A percentile compares a stretch with the other conserved stretches of the same genome.
Conservation (phyloP, 129 eudicot genomes). For the Apium graveolens region DNA sequence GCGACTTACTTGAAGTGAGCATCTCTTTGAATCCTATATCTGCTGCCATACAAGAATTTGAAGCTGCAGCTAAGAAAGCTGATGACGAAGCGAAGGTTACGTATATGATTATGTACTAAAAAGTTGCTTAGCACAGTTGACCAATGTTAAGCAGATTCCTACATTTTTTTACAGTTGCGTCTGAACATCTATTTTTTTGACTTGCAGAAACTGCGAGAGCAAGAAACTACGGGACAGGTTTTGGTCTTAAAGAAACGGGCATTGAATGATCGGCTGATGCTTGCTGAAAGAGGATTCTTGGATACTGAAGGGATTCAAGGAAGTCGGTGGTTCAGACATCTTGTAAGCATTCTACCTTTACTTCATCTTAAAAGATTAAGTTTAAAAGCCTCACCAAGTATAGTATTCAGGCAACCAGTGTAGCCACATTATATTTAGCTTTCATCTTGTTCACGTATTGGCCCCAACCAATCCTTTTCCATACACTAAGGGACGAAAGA, state of each 20-base stretch:
- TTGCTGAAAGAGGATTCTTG: constrained; percentile 86
- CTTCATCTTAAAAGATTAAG: not conserved
- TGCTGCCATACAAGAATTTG: constrained; percentile 55
- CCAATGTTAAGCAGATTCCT: not conserved
- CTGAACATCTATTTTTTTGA: not conserved
- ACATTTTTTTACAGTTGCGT: not conserved
- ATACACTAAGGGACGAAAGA: not conserved
- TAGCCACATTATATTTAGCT: not conserved
- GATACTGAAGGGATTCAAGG: constrained; percentile 67
- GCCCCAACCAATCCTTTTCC: too few relatives aligned
- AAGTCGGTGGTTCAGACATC: constrained; percentile 81
- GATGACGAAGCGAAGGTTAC: constrained; percentile 65
- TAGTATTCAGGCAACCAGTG: not conserved
- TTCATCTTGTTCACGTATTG: not conserved
- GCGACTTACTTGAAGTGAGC: constrained; percentile 32
- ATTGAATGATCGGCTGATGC: constrained; percentile 76
- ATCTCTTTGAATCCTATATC: constrained; percentile 55
- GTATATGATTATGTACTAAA: not conserved
- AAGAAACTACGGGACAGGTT: constrained; percentile 22
- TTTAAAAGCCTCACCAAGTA: not conserved
- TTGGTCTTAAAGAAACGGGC: constrained; percentile 43
- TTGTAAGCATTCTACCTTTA: constrained; percentile 38
- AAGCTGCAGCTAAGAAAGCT: constrained; percentile 48
- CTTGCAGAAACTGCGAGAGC: constrained; percentile 47
- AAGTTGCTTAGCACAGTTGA: not conserved